phyloP scores from a whole-genome alignment of 805 yeast genomes.

The Teunomyces stri region DNA sequence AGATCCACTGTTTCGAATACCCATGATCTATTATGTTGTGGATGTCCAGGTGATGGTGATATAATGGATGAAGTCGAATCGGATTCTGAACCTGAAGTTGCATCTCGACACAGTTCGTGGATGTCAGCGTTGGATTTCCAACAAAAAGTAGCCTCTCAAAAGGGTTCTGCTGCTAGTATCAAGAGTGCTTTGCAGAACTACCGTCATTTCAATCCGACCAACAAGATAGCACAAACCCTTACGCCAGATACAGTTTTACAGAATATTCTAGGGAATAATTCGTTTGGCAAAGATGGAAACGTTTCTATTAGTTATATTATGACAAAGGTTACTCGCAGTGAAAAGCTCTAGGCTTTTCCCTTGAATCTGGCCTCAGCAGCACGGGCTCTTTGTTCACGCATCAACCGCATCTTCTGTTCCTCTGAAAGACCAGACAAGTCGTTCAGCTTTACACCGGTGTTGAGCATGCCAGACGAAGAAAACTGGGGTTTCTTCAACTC shows the following conservation, averaged over 20 bases:
- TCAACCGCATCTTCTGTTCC: slow-evolving; percentile 70
- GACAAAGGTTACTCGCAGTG: slow-evolving; percentile 30
- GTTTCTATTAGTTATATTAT: slow-evolving; percentile 38
- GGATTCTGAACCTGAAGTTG: slow-evolving; percentile 10
- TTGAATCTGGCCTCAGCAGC: slow-evolving; percentile 87
- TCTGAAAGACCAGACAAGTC: slow-evolving; percentile 64
- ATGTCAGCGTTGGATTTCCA: slow-evolving; percentile 54
- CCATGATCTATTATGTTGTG: slow-evolving; percentile 70
- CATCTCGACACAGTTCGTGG: slow-evolving; percentile 32
- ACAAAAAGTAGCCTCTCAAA: slow-evolving; percentile 29
- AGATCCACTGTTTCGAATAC: slow-evolving; percentile 59
- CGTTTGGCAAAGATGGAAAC: slow-evolving; percentile 14
- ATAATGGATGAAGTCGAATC: slow-evolving; percentile 5
- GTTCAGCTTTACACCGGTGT: slow-evolving; percentile 23
- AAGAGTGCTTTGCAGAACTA: slow-evolving; percentile 61
- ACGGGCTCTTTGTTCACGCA: slow-evolving; percentile 93
- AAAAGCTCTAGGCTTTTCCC: slow-evolving; percentile 2
- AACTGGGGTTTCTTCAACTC: slow-evolving; percentile 34
- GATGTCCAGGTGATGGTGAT: slow-evolving; percentile 56
- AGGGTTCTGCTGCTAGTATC: slow-evolving; percentile 33
- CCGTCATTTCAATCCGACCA: slow-evolving; percentile 56
- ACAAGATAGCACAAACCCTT: neutral
- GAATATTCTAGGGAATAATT: slow-evolving; percentile 18
- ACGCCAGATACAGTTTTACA: slow-evolving; percentile 30
- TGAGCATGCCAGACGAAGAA: slow-evolving; percentile 33